Conservation (phyloP, 1,284 basidiomycete genomes). For the Ustilago xerochloae region DNA sequence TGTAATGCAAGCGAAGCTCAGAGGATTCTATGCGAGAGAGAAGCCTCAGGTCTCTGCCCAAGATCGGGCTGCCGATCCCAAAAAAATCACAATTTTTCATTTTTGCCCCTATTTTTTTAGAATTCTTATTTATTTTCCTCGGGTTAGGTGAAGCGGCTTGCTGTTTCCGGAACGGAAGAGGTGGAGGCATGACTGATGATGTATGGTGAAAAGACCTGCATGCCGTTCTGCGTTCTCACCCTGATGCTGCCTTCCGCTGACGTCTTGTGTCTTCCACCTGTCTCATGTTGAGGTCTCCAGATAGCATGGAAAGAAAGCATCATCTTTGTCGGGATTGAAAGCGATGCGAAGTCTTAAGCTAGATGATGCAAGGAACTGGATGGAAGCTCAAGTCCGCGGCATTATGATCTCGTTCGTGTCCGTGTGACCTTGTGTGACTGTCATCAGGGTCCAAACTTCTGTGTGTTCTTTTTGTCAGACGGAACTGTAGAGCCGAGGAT, state of each 20-base stretch:
- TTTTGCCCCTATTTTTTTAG: background rate
- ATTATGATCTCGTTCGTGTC: too few species aligned
- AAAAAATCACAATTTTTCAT: background rate
- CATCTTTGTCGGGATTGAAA: too few species aligned
- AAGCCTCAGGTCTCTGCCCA: too few species aligned
- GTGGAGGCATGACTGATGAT: conserved; percentile 9
- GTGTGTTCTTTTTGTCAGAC: too few species aligned
- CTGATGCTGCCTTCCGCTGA: background rate
- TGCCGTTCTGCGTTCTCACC: background rate
- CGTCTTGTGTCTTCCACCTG: too few species aligned
- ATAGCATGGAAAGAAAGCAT: too few species aligned
- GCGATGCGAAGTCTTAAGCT: too few species aligned
- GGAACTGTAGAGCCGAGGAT: background rate
- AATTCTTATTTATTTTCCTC: background rate
- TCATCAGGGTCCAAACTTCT: background rate
- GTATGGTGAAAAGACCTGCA: background rate
- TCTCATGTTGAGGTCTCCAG: too few species aligned
- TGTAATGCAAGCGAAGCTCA: too few species aligned
- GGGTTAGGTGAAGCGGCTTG: background rate
- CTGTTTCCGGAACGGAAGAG: background rate
- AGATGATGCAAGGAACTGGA: too few species aligned
- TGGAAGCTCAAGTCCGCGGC: background rate
- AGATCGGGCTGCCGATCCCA: conserved; percentile 1
- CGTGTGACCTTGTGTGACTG: background rate
- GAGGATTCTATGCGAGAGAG: too few species aligned